These are phyloP conservation scores for Dysphania ambrosioides DNA, from an alignment of 148 eudicot species.

Conservation along the genomic window DNA sequence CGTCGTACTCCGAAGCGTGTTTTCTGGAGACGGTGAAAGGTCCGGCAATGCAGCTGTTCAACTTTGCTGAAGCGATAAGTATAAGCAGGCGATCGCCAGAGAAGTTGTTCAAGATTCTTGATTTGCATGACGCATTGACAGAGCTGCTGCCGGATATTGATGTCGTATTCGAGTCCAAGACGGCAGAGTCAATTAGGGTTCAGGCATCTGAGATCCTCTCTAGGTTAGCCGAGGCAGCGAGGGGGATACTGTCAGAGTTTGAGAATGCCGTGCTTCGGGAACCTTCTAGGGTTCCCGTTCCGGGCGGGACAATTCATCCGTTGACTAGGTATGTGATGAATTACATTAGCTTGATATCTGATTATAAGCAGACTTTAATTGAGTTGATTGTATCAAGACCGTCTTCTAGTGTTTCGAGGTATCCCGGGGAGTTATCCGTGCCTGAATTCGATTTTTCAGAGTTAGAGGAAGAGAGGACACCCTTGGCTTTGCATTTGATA, in stretches of 20 bases:
- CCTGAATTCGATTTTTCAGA: constrained; percentile 62
- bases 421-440: constrained; percentile 47
- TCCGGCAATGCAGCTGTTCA: constrained; percentile 63
- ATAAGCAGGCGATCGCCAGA: constrained; percentile 75
- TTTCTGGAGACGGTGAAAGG: constrained; percentile 68
- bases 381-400: constrained; percentile 80
- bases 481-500: constrained; percentile 74
- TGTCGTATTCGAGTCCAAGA: constrained; percentile 52
- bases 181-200: constrained; percentile 56
- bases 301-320: constrained; percentile 91
- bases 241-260: constrained; percentile 83
- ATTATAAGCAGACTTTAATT: constrained; percentile 70
- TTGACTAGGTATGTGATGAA: constrained; percentile 97
- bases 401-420: constrained; percentile 52
- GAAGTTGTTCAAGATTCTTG: constrained; percentile 77
- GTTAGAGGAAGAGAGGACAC: constrained; percentile 52
- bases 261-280: constrained; percentile 82
- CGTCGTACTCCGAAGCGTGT: constrained; percentile 45
- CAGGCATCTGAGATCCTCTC: constrained; percentile 76
- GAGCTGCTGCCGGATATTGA: constrained; percentile 81
- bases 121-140: constrained; percentile 60
- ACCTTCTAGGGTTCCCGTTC: constrained; percentile 72
- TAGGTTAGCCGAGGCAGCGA: constrained; percentile 76
- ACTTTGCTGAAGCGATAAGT: constrained; percentile 71
- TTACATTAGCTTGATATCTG: constrained; percentile 74